These are phyloP conservation scores for Mallotus nudiflorus DNA, from an alignment of 345 rosid genomes.

Conservation along the genomic window DNA sequence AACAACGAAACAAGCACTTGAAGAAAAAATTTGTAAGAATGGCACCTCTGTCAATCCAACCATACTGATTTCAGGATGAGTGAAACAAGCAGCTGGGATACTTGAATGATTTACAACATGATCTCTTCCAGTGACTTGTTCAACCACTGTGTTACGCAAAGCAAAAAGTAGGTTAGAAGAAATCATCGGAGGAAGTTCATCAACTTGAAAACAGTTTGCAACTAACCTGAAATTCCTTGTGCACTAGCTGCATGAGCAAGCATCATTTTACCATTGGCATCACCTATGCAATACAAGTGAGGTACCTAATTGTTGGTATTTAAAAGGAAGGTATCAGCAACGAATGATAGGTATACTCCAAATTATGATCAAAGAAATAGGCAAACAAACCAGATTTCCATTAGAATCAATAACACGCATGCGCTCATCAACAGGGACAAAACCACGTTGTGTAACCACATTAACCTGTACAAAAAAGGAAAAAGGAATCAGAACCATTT, in stretches of 20 bases:
- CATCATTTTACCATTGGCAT: conserved; percentile 99
- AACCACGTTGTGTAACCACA: conserved; percentile 87
- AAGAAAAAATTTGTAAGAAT: not conserved
- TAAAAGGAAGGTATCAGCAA: conserved; percentile 18
- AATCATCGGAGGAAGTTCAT: conserved; percentile 2
- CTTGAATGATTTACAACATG: conserved; percentile 88
- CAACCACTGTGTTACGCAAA: conserved; percentile 64
- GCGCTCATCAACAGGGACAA: conserved; percentile 86
- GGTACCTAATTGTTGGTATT: conserved; percentile 56
- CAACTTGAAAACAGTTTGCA: not conserved
- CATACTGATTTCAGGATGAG: conserved; percentile 99
- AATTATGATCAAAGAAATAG: conserved; percentile 8
- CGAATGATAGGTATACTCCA: not conserved
- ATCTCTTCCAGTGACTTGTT: conserved; percentile 92
- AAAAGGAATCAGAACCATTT: conserved; percentile 6
- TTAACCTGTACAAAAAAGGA: conserved; percentile 50
- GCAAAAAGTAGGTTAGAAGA: conserved; percentile 9
- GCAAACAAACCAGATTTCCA: conserved; percentile 63
- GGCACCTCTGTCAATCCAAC: conserved; percentile 96
- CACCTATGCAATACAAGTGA: conserved; percentile 88
- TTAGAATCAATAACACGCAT: conserved; percentile 85
- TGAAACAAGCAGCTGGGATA: conserved; percentile 99
- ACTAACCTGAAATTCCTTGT: conserved; percentile 95
- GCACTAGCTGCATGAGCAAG: conserved; percentile 99
- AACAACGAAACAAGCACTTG: conserved; percentile 2